Evolutionary conservation across 768 basidiomycete genomes (phyloP), one percentile per base, ranked within the genome.

Genomic region (Harrya chromipes): DNA sequence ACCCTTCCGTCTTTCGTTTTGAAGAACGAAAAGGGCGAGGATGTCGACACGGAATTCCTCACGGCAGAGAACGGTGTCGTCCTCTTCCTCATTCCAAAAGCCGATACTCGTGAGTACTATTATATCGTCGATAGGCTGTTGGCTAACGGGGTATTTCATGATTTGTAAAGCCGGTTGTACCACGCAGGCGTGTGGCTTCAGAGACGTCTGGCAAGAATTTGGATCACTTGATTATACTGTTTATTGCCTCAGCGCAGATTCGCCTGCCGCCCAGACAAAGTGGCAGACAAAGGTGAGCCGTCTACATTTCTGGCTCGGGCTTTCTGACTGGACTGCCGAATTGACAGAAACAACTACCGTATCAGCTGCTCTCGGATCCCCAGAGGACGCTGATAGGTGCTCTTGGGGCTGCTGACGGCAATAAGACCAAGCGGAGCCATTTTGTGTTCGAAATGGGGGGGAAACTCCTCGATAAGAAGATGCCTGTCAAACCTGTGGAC

Each of bases 401-500:
- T 3, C 77, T 98, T 23, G 94, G 94, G 14, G 90, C 90, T 13
- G 84, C 78, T 0, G 81, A 80, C 31, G 84, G 84, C 9, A 88
- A 85, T 31, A 89, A 82, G 73, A 91, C 90, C 45, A 90, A 90
- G 72, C 82, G 94, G 13, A 93, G 90, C 56, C 93, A 95, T 68
- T 97, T 95, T 68, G 81, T 97, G 58, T 95, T 97, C 58, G 89
- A 83, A 57, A 88, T 90, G 67, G 93, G 91, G 6, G 94, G 94
- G 1, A 90, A 90, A 67, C 74, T 98, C 37, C 70, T 95, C 4
- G 86, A 94, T 14, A 90, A 83, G 72, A 84, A 83, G 62, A 72
- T 90, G 14, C 90, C 91, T 1, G 93, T 95, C 42, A 88, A 92
- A 62, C 90, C 94, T 2, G 84, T 65, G 0, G 90, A 94, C 48